phyloP scores from a whole-genome alignment of 768 basidiomycete species.

The Cytidiella melzeri region DNA sequence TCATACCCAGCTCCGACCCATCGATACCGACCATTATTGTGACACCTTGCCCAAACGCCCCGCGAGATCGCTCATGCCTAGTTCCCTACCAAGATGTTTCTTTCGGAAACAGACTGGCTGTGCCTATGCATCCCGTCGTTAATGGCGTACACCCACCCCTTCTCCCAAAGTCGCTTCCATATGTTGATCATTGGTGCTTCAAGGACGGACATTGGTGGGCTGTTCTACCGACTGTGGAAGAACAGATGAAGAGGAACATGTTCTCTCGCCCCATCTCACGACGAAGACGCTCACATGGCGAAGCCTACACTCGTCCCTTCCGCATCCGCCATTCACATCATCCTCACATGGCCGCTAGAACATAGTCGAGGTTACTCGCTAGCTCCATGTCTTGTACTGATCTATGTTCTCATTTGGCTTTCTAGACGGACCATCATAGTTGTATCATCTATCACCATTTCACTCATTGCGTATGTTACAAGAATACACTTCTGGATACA shows the following conservation, averaged over 20 bases:
- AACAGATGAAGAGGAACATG: conserved; percentile 39
- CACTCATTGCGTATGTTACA: too few relatives aligned
- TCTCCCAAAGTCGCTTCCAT: conserved; percentile 22
- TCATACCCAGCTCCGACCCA: conserved; percentile 24
- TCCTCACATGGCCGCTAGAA: too few relatives aligned
- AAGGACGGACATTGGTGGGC: conserved; percentile 49
- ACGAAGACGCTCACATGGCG: conserved; percentile 3
- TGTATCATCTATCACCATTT: too few relatives aligned
- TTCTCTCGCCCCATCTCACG: conserved; percentile 32
- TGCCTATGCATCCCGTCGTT: conserved; percentile 41
- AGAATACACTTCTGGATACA: too few relatives aligned
- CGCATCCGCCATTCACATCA: conserved; percentile 7
- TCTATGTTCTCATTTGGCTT: too few relatives aligned
- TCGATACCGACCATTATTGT: conserved; percentile 46
- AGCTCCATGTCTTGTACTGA: too few relatives aligned
- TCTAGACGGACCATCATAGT: too few relatives aligned
- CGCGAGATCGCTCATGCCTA: conserved; percentile 36
- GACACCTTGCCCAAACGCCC: conserved; percentile 38
- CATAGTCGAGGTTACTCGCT: too few relatives aligned
- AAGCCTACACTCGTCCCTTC: conserved; percentile 3
- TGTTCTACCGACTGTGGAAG: conserved; percentile 38
- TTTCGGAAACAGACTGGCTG: conserved; percentile 44
- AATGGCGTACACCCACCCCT: conserved; percentile 46
- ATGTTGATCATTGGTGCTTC: conserved; percentile 40
- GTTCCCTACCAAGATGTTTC: conserved; percentile 51